Conservation (phyloP, 495 filamentous ascomycete genomes). For the Daldinia vernicosa region DNA sequence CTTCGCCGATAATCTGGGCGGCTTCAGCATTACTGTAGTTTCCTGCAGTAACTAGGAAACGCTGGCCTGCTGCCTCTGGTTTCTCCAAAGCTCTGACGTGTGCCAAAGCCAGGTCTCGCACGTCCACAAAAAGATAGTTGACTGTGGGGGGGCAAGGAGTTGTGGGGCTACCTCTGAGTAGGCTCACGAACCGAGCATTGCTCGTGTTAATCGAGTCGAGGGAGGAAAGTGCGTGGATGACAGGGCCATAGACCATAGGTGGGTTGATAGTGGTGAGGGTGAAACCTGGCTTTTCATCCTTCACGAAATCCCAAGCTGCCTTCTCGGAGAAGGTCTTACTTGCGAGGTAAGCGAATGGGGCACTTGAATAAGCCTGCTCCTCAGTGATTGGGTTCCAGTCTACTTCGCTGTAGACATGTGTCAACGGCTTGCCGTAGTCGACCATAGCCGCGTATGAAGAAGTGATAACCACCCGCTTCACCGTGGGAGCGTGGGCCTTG, state of each 20-base stretch:
- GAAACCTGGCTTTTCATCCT: not conserved
- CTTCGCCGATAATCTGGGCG: not conserved
- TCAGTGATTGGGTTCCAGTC: constrained; percentile 1
- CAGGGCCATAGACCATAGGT: not conserved
- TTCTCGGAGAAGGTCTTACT: not conserved
- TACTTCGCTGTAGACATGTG: not conserved
- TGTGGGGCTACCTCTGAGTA: not conserved
- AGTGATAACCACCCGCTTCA: not conserved
- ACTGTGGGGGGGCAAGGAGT: not conserved
- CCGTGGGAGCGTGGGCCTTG: not conserved
- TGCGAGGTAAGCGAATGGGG: not conserved
- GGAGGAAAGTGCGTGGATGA: not conserved
- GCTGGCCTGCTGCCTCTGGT: not conserved
- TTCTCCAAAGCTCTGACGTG: constrained; percentile 1
- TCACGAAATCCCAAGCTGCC: not conserved
- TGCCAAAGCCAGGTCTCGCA: not conserved
- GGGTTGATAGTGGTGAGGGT: not conserved
- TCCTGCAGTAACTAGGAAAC: not conserved
- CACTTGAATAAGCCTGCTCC: not conserved
- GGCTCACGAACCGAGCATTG: not conserved
- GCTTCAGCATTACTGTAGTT: not conserved
- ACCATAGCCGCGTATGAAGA: not conserved
- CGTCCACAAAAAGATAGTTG: constrained; percentile 1
- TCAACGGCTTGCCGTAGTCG: not conserved
- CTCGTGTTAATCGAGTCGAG: not conserved